A percentile compares a stretch with the other conserved stretches of the same genome.
Conservation (phyloP, 768 basidiomycete species). For the Pisolithus microcarpus region DNA sequence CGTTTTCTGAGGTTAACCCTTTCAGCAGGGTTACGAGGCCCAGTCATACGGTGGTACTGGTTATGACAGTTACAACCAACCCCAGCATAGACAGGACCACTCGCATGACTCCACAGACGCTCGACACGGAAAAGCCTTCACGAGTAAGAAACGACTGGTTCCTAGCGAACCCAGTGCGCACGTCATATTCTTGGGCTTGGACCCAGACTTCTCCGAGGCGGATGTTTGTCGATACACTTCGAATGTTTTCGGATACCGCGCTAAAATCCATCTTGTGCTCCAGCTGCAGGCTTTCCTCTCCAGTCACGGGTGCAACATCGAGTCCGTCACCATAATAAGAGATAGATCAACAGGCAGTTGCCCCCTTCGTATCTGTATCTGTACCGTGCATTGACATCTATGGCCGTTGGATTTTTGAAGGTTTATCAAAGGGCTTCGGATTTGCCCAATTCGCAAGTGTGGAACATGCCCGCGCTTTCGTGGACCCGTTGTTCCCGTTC, state of each 20-base stretch:
- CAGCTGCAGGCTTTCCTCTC: conserved; percentile 78
- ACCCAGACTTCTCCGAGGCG: conserved; percentile 86
- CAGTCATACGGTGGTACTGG: conserved; percentile 44
- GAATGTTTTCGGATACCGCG: conserved; percentile 30
- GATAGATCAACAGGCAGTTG: conserved; percentile 95
- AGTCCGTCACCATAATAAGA: conserved; percentile 91
- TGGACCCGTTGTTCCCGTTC: conserved; percentile 86
- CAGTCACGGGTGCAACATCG: conserved; percentile 65
- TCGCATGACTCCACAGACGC: conserved; percentile 49
- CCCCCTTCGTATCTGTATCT: conserved; percentile 65
- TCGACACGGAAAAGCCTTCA: conserved; percentile 34
- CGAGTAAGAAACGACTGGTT: conserved; percentile 65
- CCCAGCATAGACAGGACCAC: conserved; percentile 26
- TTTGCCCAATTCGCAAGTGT: conserved; percentile 89
- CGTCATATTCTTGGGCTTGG: conserved; percentile 92
- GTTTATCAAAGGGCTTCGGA: conserved; percentile 91
- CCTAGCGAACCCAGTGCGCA: conserved; percentile 86
- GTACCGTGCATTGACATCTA: conserved; percentile 68
- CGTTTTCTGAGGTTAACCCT: conserved; percentile 4
- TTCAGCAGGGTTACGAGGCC: conserved; percentile 44
- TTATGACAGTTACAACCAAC: conserved; percentile 33
- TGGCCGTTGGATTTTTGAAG: conserved; percentile 67
- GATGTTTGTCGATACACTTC: conserved; percentile 60
- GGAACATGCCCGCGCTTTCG: conserved; percentile 85
- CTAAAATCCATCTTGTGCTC: conserved; percentile 29